A percentile compares a stretch with the other conserved stretches of the same genome.
These are phyloP conservation scores for Fusarium redolens DNA, from an alignment of 2,329 filamentous ascomycete species.

Conservation along the genomic window DNA sequence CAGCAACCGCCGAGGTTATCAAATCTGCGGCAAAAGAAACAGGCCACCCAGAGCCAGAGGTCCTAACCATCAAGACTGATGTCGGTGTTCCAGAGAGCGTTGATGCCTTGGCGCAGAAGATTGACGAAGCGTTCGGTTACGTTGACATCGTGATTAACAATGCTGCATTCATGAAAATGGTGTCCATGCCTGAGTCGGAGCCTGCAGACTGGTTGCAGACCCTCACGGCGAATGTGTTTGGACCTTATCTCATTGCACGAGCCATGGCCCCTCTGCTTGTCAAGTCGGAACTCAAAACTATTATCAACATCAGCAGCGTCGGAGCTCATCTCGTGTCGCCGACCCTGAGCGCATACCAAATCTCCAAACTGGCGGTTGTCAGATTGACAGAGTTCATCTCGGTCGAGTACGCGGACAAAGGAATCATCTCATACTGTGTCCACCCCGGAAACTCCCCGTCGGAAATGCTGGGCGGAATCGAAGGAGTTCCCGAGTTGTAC, in stretches of 20 bases:
- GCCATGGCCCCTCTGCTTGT: slow-evolving; percentile 4
- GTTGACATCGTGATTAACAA: slow-evolving; percentile 18
- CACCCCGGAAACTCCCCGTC: slow-evolving; percentile 31
- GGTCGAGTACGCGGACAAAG: slow-evolving; percentile 13
- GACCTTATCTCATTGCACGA: slow-evolving; percentile 5
- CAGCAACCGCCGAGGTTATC: neutral
- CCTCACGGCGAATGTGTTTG: slow-evolving; percentile 1
- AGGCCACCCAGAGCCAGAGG: neutral
- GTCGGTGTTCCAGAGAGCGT: slow-evolving; percentile 11
- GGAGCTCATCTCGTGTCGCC: slow-evolving; percentile 21
- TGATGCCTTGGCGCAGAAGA: neutral
- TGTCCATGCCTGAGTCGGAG: slow-evolving; percentile 2
- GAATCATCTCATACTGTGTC: neutral
- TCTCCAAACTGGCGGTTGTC: slow-evolving; percentile 27
- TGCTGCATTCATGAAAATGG: slow-evolving; percentile 20
- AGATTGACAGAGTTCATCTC: slow-evolving; percentile 30
- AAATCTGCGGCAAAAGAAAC: neutral
- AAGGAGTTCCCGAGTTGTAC: neutral
- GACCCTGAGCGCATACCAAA: slow-evolving; percentile 24
- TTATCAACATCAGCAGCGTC: slow-evolving; percentile 18
- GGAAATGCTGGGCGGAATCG: slow-evolving; percentile 3
- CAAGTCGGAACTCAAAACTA: neutral
- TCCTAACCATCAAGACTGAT: neutral
- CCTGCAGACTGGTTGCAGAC: slow-evolving; percentile 15
- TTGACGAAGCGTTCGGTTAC: neutral